Conservation (phyloP, 139 green algal species). For the Chlamydomonas sp. region DNA sequence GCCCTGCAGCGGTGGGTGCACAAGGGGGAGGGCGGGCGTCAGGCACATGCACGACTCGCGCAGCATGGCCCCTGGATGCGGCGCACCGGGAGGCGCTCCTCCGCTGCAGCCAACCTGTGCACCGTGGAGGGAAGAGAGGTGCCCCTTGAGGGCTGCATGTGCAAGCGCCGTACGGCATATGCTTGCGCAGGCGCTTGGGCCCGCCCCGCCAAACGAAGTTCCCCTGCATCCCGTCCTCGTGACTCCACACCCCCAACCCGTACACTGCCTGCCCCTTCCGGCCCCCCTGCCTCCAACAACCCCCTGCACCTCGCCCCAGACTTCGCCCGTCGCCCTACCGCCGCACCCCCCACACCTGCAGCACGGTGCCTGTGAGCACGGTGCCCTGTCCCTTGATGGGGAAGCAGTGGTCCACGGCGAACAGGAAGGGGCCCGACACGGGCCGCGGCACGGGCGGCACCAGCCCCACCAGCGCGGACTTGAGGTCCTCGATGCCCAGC, state of each 20-base stretch:
- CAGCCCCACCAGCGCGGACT: conserved; percentile 35
- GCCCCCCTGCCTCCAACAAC: background rate
- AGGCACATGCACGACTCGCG: too few relatives aligned
- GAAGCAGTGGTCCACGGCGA: conserved; percentile 97
- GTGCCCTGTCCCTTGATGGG: conserved; percentile 92
- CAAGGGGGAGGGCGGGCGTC: background rate
- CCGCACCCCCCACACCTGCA: conserved; percentile 55
- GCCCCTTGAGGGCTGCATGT: too few relatives aligned
- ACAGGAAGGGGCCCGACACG: conserved; percentile 77
- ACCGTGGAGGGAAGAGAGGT: too few relatives aligned
- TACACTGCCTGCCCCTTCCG: background rate
- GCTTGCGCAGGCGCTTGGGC: too few relatives aligned
- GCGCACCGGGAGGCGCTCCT: too few relatives aligned
- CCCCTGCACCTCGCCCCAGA: background rate
- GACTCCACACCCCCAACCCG: too few relatives aligned
- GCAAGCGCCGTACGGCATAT: too few relatives aligned
- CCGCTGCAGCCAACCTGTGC: too few relatives aligned
- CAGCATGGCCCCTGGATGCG: too few relatives aligned
- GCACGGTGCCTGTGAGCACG: conserved; percentile 89
- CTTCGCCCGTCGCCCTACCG: background rate
- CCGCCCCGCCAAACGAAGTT: too few relatives aligned
- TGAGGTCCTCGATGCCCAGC: conserved; percentile 33
- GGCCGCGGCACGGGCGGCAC: conserved; percentile 21
- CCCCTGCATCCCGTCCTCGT: too few relatives aligned
- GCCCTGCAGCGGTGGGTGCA: conserved; percentile 50